Percentiles rank a stretch among this genome's conserved stretches.
phyloP scores from a whole-genome alignment of 495 filamentous ascomycete species.

The Parathielavia appendiculata region DNA sequence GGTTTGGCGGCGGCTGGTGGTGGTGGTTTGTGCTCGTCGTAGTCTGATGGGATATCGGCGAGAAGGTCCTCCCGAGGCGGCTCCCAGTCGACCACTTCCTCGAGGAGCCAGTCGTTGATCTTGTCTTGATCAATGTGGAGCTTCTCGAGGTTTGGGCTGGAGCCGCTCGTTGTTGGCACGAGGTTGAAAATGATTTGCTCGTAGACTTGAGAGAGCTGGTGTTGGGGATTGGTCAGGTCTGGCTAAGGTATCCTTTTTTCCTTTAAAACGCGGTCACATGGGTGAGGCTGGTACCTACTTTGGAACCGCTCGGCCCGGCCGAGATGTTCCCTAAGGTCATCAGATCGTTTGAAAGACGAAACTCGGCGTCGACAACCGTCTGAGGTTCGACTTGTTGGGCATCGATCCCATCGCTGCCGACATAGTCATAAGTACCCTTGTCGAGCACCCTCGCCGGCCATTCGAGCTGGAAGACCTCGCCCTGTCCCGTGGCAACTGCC shows the following conservation, averaged over 20 bases:
- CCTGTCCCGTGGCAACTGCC: background rate
- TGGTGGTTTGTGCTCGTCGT: background rate
- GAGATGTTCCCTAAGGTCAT: background rate
- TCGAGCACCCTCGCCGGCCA: background rate
- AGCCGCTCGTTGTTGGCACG: background rate
- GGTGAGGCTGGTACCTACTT: background rate
- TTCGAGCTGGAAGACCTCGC: background rate
- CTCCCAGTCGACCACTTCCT: background rate
- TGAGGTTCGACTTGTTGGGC: background rate
- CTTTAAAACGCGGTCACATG: too few relatives aligned
- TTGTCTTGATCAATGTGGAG: background rate
- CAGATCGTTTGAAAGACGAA: background rate
- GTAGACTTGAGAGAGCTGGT: background rate
- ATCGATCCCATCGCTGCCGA: background rate
- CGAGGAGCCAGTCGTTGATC: background rate
- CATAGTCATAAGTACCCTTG: background rate
- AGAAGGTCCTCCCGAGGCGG: background rate
- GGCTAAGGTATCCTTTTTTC: too few relatives aligned
- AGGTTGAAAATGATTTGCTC: background rate
- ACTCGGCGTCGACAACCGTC: background rate
- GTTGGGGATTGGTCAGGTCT: background rate
- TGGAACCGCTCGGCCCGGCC: background rate
- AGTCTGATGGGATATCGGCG: background rate
- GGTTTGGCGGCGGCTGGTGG: background rate
- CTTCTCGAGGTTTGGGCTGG: background rate